These are phyloP conservation scores for Rhododendron kiyosumense DNA, from an alignment of 148 eudicot species.

Conservation along the genomic window DNA sequence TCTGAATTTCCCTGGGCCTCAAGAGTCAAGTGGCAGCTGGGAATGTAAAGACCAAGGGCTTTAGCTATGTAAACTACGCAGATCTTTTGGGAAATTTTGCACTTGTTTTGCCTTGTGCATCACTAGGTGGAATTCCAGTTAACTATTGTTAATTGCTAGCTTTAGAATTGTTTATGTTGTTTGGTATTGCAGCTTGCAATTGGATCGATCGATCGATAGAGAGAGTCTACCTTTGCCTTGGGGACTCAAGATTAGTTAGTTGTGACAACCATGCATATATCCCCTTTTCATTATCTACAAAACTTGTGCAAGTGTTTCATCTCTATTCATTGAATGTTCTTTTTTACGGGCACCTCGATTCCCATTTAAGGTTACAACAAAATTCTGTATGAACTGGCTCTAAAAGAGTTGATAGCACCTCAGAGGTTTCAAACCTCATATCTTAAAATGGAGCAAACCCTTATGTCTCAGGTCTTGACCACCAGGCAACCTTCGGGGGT, in stretches of 20 bases:
- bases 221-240: neutral
- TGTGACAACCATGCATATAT: neutral
- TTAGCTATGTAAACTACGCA: neutral
- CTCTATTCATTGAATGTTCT: too few species aligned
- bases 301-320: neutral
- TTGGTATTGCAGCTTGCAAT: neutral
- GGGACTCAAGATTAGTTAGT: neutral
- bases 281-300: neutral
- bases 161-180: neutral
- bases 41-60: neutral
- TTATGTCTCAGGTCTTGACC: too few species aligned
- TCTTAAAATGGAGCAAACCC: too few species aligned
- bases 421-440: too few species aligned
- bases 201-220: neutral
- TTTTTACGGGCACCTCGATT: too few species aligned
- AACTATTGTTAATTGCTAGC: neutral
- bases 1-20: neutral
- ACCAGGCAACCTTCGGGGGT: too few species aligned
- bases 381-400: too few species aligned
- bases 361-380: too few species aligned
- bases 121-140: neutral
- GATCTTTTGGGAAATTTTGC: neutral
- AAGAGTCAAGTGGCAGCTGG: neutral
- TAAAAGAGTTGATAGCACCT: too few species aligned
- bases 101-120: constrained; percentile 1